Evolutionary conservation across 176 grass and related monocot genomes (phyloP), one percentile per base, ranked within the genome.

Genomic region (Puccinellia tenuiflora): DNA sequence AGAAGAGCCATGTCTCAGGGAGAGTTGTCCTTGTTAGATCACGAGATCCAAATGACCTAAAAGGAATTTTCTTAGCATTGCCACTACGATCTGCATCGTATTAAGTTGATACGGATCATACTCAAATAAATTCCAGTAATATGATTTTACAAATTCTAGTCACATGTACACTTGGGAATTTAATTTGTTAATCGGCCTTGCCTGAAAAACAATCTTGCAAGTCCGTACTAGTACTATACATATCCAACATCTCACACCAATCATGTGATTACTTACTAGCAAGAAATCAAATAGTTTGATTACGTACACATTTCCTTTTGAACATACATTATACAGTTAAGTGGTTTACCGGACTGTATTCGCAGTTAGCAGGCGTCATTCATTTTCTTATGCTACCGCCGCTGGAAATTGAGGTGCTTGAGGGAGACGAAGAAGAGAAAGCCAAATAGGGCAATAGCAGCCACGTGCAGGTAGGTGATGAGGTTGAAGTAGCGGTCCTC

Each of bases 361-460:
- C 3, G 13, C 3, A 70, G 6, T n/a, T 43, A 3, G 21, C 5
- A 42, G 66, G 6, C 1, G 6, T 4, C n/a, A 28, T 28, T 71
- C 12, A 40, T 31, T 40, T 7, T 24, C 7, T 20, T 38, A 11
- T 13, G 8, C 79, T 88, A 91, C 54, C 86, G 73, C 35, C 79
- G 54, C 67, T 83, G 90, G 51, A 92, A 92, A n/a, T 88, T 92
- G 51, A 88, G 79, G 59, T 88, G 43, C 75, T 88, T 92, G 75
- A 92, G 79, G 74, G 54, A 60, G 67, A 88, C 18, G 39, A 77
- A 78, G 80, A 92, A 92, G 31, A 83, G 31, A 76, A 83, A 68
- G 39, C 61, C 31, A 5, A 88, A 92, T 29, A 92, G 74, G 3
- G 76, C 42, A 37, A 83, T 86, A 52, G 70, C 24, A 5, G 4